Conservation (phyloP, 1,284 basidiomycete species). For the Fomitopsis schrenkii region DNA sequence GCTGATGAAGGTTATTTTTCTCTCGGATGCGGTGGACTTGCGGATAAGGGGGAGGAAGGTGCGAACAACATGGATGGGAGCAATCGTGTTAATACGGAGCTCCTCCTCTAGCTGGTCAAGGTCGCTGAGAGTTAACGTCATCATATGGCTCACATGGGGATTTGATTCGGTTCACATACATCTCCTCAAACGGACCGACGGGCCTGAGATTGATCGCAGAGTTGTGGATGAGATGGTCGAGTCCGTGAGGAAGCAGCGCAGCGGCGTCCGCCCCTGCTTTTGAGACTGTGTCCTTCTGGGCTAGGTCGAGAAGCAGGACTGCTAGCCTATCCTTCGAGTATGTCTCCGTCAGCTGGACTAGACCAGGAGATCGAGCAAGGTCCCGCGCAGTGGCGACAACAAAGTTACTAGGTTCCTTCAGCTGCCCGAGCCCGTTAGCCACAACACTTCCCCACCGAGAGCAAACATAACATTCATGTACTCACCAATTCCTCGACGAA, state of each 20-base stretch:
- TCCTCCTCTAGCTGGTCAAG: conserved; percentile 2
- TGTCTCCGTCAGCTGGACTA: neutral
- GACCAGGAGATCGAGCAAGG: neutral
- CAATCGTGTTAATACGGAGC: conserved; percentile 4
- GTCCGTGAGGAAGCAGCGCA: neutral
- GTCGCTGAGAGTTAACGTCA: neutral
- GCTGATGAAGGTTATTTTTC: neutral
- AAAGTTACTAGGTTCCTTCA: conserved; percentile 2
- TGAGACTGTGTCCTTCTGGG: neutral
- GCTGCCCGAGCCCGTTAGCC: neutral
- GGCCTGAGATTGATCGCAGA: neutral
- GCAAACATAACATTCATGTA: neutral
- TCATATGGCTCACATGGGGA: neutral
- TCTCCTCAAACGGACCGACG: neutral
- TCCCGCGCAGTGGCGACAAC: conserved; percentile 6
- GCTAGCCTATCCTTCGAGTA: neutral
- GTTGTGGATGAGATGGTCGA: conserved; percentile 2
- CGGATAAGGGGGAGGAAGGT: conserved; percentile 6
- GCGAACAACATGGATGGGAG: conserved; percentile 5
- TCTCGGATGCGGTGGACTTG: neutral
- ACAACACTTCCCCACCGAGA: neutral
- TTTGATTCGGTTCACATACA: neutral
- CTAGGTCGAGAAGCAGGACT: neutral
- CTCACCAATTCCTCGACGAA: conserved; percentile 3
- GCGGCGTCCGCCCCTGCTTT: no score